These are phyloP conservation scores for Taxawa tesnikishii DNA, from an alignment of 2,329 filamentous ascomycete genomes.

Conservation along the genomic window DNA sequence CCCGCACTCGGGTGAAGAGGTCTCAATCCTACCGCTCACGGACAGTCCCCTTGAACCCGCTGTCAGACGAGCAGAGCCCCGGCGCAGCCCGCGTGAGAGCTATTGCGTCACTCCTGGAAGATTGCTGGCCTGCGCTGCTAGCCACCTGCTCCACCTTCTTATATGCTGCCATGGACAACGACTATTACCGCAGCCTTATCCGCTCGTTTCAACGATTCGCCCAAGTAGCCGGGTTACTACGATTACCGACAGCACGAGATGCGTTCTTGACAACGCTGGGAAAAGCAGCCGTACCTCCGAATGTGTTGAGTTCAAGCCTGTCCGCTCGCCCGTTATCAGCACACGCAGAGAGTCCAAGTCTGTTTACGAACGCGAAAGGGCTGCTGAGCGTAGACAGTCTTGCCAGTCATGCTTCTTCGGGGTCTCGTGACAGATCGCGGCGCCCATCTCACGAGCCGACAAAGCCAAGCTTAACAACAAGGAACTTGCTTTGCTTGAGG, in stretches of 20 bases:
- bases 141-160: slow-evolving; percentile 93
- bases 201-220: slow-evolving; percentile 90
- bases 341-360: slow-evolving; percentile 25
- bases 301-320: slow-evolving; percentile 37
- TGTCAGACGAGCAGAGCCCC: slow-evolving; percentile 61
- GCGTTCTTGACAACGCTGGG: slow-evolving; percentile 89
- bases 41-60: slow-evolving; percentile 71
- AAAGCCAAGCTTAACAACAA: slow-evolving; percentile 57
- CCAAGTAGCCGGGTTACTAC: slow-evolving; percentile 81
- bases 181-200: slow-evolving; percentile 87
- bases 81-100: slow-evolving; percentile 58
- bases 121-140: slow-evolving; percentile 91
- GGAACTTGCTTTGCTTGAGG: slow-evolving; percentile 80
- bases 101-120: slow-evolving; percentile 72
- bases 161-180: slow-evolving; percentile 79
- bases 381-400: slow-evolving; percentile 63
- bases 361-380: slow-evolving; percentile 59
- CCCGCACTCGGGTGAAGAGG: slow-evolving; percentile 31
- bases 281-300: slow-evolving; percentile 83
- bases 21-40: slow-evolving; percentile 60
- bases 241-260: slow-evolving; percentile 76
- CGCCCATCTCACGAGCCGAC: slow-evolving; percentile 44
- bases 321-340: too few relatives aligned
- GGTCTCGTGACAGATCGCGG: slow-evolving; percentile 40
- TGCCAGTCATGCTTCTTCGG: slow-evolving; percentile 43